These are phyloP conservation scores for Colletotrichum truncatum DNA, from an alignment of 2,329 filamentous ascomycete genomes.

Conservation along the genomic window DNA sequence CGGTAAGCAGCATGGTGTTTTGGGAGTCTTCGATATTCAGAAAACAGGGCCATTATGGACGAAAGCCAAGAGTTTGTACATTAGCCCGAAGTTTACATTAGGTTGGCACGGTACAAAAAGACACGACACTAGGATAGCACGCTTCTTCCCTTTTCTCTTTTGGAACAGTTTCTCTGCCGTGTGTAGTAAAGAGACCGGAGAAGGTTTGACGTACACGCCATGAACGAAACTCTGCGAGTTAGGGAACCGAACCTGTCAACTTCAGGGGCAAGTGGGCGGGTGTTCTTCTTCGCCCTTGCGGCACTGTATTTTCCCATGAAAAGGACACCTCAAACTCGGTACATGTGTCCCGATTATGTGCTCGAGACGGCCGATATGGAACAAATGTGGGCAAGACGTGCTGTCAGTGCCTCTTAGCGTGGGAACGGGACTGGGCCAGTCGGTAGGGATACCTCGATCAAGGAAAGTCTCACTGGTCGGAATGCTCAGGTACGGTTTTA, in stretches of 20 bases:
- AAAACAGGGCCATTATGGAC: background rate
- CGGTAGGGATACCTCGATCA: background rate
- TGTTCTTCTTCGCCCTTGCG: background rate
- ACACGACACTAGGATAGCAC: constrained; percentile 3
- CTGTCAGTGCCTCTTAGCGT: constrained; percentile 2
- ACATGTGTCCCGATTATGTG: background rate
- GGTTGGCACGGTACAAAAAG: constrained; percentile 1
- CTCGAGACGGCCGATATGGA: constrained; percentile 1
- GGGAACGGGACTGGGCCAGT: background rate
- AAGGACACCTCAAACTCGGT: background rate
- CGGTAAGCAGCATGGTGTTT: constrained; percentile 32
- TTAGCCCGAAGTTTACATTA: background rate
- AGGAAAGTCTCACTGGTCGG: background rate
- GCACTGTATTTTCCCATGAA: background rate
- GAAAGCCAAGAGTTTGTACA: constrained; percentile 2
- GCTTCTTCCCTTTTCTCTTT: too few species aligned
- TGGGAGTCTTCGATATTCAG: constrained; percentile 24
- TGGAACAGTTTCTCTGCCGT: background rate
- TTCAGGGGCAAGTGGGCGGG: background rate
- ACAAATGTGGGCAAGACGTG: background rate
- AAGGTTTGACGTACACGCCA: background rate
- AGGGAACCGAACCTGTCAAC: constrained; percentile 2
- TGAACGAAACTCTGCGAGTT: background rate
- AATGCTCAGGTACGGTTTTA: background rate
- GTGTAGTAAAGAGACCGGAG: background rate